These are phyloP conservation scores for Chenopodium berlandieri DNA, from an alignment of 148 eudicot genomes.

Conservation along the genomic window DNA sequence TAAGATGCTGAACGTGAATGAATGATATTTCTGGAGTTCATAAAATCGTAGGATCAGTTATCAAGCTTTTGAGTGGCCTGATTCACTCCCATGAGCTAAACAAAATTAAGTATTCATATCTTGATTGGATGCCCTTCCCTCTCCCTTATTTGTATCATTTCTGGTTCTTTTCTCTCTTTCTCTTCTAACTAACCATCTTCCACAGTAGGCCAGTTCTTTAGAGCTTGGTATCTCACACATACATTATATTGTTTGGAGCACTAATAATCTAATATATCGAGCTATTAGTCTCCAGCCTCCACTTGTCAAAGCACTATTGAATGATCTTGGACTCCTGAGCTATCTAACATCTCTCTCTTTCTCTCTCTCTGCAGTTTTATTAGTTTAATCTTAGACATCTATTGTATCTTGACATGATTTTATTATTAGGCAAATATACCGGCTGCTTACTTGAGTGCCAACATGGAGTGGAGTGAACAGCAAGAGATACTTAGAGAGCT, in stretches of 20 bases:
- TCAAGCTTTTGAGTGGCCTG: no score
- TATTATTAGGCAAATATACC: slow-evolving; percentile 72
- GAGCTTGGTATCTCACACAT: neutral
- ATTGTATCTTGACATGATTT: slow-evolving; percentile 10
- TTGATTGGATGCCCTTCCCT: no score
- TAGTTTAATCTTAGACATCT: slow-evolving; percentile 1
- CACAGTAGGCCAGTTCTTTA: no score
- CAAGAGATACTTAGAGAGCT: slow-evolving; percentile 89
- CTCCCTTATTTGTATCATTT: no score
- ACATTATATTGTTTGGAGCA: neutral
- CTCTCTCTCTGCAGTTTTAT: slow-evolving; percentile 8
- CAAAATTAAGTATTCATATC: no score
- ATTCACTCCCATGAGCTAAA: no score
- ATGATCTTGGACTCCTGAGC: neutral
- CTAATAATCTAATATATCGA: neutral
- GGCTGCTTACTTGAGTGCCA: slow-evolving; percentile 94
- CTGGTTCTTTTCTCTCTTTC: no score
- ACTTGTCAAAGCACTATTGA: neutral
- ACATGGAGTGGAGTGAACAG: slow-evolving; percentile 95
- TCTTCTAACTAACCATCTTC: no score
- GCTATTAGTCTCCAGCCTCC: neutral
- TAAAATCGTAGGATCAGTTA: no score
- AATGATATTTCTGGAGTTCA: no score
- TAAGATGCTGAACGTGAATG: no score
- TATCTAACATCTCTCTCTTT: neutral